Conservation (phyloP, 2,329 filamentous ascomycete genomes). For the Diplodia sapinea region DNA sequence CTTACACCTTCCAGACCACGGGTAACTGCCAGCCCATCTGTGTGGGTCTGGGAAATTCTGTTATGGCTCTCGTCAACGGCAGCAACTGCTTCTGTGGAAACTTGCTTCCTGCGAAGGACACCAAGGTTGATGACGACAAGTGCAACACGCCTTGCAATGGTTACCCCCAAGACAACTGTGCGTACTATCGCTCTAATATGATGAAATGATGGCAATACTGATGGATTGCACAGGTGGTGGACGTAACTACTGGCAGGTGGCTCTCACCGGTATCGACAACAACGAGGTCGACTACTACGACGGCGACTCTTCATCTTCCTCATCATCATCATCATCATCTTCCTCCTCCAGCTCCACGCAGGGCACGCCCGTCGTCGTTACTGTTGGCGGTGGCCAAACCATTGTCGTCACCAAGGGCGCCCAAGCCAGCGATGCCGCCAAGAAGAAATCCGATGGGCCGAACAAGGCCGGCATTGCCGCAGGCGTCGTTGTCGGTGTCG, state of each 20-base stretch:
- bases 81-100: conserved; percentile 76
- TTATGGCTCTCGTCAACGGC: conserved; percentile 67
- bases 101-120: conserved; percentile 64
- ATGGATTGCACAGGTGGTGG: conserved; percentile 61
- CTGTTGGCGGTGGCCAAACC: conserved; percentile 42
- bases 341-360: conserved; percentile 19
- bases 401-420: conserved; percentile 42
- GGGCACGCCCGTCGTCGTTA: conserved; percentile 38
- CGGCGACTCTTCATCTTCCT: conserved; percentile 37
- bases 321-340: conserved; percentile 35
- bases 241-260: conserved; percentile 56
- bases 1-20: conserved; percentile 59
- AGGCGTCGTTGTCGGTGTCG: conserved; percentile 83
- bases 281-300: conserved; percentile 47
- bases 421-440: conserved; percentile 53
- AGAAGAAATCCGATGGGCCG: conserved; percentile 47
- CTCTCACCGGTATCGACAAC: conserved; percentile 56
- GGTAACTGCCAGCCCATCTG: conserved; percentile 64
- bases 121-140: conserved; percentile 60
- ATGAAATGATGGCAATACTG: conserved; percentile 40
- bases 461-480: conserved; percentile 85
- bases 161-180: conserved; percentile 69
- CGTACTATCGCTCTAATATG: conserved; percentile 41
- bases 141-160: conserved; percentile 73
- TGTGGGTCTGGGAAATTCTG: conserved; percentile 54